Evolutionary conservation across 345 rosid genomes (phyloP), one percentile per base, ranked within the genome.

Genomic region (Alliaria petiolata): DNA sequence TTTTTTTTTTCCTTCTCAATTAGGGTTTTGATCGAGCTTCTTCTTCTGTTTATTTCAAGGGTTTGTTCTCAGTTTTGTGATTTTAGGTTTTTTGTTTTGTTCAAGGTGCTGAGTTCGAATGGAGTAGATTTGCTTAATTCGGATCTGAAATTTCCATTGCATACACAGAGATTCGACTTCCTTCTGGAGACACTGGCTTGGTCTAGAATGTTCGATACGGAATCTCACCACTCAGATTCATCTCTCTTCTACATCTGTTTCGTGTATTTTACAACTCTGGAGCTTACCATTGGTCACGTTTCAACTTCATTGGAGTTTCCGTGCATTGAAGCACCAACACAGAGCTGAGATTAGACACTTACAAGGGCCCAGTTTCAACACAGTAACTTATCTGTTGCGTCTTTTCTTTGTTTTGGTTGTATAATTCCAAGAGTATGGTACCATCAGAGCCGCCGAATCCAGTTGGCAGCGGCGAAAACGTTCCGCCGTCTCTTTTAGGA

Each of bases 401-500:
- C 9, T 12, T n/a, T n/a, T n/a, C n/a, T n/a, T n/a, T n/a, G n/a
- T n/a, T n/a, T 22, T 40, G 22, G 64, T 52, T 56, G n/a, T 49
- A 69, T 79, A 67, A 65, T 77, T 64, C 45, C 31, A 15, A 54
- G 72, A 84, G 72, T 61, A 95, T 95, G 99, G 86, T 88, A 44
- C 95, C 90, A 35, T 83, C 98, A 40, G 99, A 97, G 71, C 83
- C 88, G 61, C 83, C 95, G 33, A 81, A 86, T 63, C 92, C 97
- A 9, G 80, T 85, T 62, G 93, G 96, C 50, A 85, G 91, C 73
- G 83, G 89, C 38, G 97, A 85, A 79, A 76, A 85, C 44, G 89
- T 81, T 75, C 69, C 89, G 5, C 80, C 96, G 65, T 84, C 96
- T 2, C 83, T 89, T 31, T 67, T 93, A 85, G 97, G 98, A 85